phyloP scores from a whole-genome alignment of 768 basidiomycete genomes.

The Lactarius vividus region DNA sequence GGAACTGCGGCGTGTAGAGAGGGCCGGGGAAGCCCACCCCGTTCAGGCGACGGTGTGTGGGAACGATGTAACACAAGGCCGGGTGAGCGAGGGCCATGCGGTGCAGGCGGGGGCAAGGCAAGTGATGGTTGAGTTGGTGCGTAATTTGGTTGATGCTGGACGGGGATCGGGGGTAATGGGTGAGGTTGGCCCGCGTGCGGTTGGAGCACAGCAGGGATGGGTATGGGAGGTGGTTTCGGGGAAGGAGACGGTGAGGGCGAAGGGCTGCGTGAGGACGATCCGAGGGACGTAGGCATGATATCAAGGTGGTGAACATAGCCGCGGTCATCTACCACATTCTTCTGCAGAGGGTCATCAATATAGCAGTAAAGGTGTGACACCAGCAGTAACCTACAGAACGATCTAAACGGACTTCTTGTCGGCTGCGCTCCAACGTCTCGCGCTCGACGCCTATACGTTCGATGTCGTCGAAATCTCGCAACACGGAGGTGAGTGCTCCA shows the following conservation, averaged over 20 bases:
- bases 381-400: slow-evolving; percentile 48
- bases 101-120: slow-evolving; percentile 64
- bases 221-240: slow-evolving; percentile 35
- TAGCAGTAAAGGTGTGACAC: background rate
- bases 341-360: slow-evolving; percentile 29
- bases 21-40: slow-evolving; percentile 28
- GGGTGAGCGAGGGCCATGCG: slow-evolving; percentile 70
- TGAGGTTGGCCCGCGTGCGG: slow-evolving; percentile 35
- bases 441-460: slow-evolving; percentile 60
- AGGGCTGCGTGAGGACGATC: slow-evolving; percentile 43
- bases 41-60: slow-evolving; percentile 70
- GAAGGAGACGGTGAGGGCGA: slow-evolving; percentile 47
- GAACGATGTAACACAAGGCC: slow-evolving; percentile 47
- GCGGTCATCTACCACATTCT: slow-evolving; percentile 40
- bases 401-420: slow-evolving; percentile 64
- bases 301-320: slow-evolving; percentile 34
- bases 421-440: slow-evolving; percentile 66
- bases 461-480: slow-evolving; percentile 77
- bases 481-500: slow-evolving; percentile 61
- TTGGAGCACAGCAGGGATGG: slow-evolving; percentile 34
- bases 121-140: slow-evolving; percentile 39
- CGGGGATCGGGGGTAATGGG: slow-evolving; percentile 39
- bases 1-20: slow-evolving; percentile 12
- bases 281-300: slow-evolving; percentile 29
- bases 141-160: slow-evolving; percentile 29